Evolutionary conservation across 192 early-diverging fungal genomes (phyloP), one percentile per base, ranked within the genome.

Genomic region (Coemansia sp.): DNA sequence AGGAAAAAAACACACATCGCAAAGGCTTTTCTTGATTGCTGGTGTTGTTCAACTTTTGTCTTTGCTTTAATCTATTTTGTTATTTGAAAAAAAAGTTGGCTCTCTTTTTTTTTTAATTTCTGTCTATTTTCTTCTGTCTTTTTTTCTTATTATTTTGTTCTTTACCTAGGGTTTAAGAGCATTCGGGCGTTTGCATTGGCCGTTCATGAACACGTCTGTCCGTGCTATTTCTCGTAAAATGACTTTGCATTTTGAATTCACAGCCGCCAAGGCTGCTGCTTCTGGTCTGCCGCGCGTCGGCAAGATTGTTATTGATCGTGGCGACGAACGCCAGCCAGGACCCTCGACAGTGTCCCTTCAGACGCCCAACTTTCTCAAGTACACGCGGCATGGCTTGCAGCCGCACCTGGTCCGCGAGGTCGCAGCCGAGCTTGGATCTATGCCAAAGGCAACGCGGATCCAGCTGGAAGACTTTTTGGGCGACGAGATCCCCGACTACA

Each of bases 401-500:
- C 80, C 80, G 48, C 80, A 82, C 25, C 60, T 83, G 48, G 71
- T 83, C 36, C 80, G 66, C 17, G 80, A 83, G 31, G 69, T 83
- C 17, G 76, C 72, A n/a, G 63, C 75, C 4, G 63, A 70, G 62
- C 30, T 82, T 5, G 66, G 22, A 8, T 61, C 28, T n/a, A 66
- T 74, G 59, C 75, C 80, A 20, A 52, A 63, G 32, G 56, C 57
- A 7, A 77, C 72, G 11, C 80, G 72, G n/a, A 61, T 82, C 17
- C 74, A 82, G 68, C 28, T 77, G 16, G 80, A 82, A 48, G 80
- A 77, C 60, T 82, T 82, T 68, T 29, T 82, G 32, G 75, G 69
- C n/a, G 61, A 49, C 33, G 68, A 70, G 7, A 17, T 29, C 7
- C 29, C 62, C 0, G 68, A 48, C 25, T 62, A 50, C n/a, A 56